Percentiles rank a stretch among this genome's conserved stretches.
These are phyloP conservation scores for Macrocybe gigantea DNA, from an alignment of 768 basidiomycete genomes.

Conservation along the genomic window DNA sequence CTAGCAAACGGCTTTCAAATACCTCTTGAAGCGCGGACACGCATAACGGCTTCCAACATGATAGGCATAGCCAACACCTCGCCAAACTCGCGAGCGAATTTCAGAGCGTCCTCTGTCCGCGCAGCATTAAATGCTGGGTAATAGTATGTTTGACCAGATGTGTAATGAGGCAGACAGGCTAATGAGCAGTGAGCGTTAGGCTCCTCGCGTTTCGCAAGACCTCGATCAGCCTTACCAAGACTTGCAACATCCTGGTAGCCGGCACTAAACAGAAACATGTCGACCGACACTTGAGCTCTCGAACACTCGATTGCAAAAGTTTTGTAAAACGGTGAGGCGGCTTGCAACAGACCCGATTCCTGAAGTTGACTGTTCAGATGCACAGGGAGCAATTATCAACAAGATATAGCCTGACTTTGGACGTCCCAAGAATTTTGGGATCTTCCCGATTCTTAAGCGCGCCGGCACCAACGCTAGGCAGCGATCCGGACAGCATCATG, in stretches of 20 bases:
- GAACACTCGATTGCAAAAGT: constrained; percentile 99
- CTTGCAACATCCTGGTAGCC: constrained; percentile 94
- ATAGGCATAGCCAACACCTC: constrained; percentile 90
- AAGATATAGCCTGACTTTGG: constrained; percentile 52
- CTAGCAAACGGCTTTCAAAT: constrained; percentile 4
- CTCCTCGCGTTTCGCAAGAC: no score
- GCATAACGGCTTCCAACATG: constrained; percentile 95
- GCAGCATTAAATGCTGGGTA: constrained; percentile 98
- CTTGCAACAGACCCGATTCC: constrained; percentile 90
- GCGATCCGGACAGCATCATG: constrained; percentile 73
- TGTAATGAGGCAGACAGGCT: constrained; percentile 95
- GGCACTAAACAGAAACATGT: constrained; percentile 98
- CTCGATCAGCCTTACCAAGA: constrained; percentile 48
- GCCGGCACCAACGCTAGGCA: constrained; percentile 87
- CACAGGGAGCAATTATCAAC: background rate
- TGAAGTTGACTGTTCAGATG: constrained; percentile 18
- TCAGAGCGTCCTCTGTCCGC: constrained; percentile 92
- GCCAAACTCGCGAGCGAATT: constrained; percentile 97
- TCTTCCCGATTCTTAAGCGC: constrained; percentile 95
- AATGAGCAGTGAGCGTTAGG: background rate
- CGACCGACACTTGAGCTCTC: constrained; percentile 92
- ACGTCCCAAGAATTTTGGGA: constrained; percentile 90
- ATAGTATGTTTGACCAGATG: constrained; percentile 96
- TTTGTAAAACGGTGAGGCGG: constrained; percentile 96
- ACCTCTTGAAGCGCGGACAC: constrained; percentile 97